phyloP scores from a whole-genome alignment of 2,329 filamentous ascomycete species.

The Fonsecaea nubica region DNA sequence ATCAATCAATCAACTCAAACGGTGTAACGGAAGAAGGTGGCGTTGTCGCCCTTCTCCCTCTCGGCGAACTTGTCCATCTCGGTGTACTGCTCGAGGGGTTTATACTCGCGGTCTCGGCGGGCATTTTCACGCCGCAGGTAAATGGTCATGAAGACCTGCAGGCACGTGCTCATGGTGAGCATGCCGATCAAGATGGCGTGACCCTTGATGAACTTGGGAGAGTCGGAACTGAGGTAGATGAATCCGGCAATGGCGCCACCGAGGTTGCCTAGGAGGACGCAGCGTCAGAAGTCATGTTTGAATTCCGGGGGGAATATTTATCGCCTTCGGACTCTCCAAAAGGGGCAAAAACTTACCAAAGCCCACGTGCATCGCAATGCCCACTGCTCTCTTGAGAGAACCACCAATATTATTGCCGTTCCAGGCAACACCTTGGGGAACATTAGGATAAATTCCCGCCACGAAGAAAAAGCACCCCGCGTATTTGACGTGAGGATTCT shows the following conservation, averaged over 20 bases:
- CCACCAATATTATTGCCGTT: constrained; percentile 84
- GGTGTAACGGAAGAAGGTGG: constrained; percentile 37
- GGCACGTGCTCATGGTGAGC: constrained; percentile 74
- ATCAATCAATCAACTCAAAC: constrained; percentile 9
- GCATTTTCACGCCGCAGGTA: constrained; percentile 37
- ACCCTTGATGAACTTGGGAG: constrained; percentile 66
- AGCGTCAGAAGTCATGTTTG: constrained; percentile 7
- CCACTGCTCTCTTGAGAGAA: constrained; percentile 90
- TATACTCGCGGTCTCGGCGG: constrained; percentile 32
- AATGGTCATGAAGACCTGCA: constrained; percentile 51
- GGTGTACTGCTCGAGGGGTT: constrained; percentile 25
- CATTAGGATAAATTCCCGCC: constrained; percentile 84
- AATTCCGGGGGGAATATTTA: background rate
- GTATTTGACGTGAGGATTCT: constrained; percentile 73
- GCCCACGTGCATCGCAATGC: constrained; percentile 84
- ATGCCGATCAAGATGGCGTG: constrained; percentile 73
- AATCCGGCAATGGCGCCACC: constrained; percentile 57
- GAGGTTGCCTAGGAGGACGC: constrained; percentile 51
- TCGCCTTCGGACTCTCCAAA: constrained; percentile 50
- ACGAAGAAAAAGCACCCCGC: constrained; percentile 84
- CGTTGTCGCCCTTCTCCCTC: constrained; percentile 33
- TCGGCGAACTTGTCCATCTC: constrained; percentile 30
- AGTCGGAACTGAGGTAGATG: constrained; percentile 68
- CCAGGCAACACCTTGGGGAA: constrained; percentile 88
- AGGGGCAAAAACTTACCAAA: constrained; percentile 92